Base-by-base conservation (phyloP, 352 stramenopile species). In the Phytophthora agathidicida region DNA sequence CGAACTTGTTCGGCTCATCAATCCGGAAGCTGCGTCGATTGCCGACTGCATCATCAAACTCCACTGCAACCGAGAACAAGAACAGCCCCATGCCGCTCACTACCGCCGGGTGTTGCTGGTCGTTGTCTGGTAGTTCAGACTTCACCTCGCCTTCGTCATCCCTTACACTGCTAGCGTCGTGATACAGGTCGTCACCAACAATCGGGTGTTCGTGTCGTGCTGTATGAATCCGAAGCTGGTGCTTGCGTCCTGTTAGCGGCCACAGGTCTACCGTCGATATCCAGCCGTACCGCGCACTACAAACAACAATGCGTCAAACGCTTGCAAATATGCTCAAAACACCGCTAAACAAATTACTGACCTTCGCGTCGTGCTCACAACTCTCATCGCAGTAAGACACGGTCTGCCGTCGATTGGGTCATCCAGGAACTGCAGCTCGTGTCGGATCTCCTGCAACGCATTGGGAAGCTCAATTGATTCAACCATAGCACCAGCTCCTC, bases 191-290 rank as follows among this genome's bases (percentile, higher is more conserved):
- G 32, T 91, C 83, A 7, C 81, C 81, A 17, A 80, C 66, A 44
- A 93, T 88, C 20, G 79, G 79, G 28, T 90, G 80, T 2, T 79
- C 75, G 11, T 84, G 49, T 23, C 37, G 56, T 11, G 79, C 77
- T 60, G 78, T 78, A 58, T 91, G 83, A 19, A 85, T 39, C n/a
- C 80, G 73, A 37, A 93, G 68, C 49, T 93, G 83, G 41, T 93
- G 83, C 60, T 80, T 85, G 26, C 81, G 64, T 1, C 83, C 83
- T 11, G 80, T 93, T 6, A 87, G 60, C 14, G 77, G 77, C 80
- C 80, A 90, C 38, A 90, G 44, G 31, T 89, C 77, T 14, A 88
- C 75, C 2, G 80, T 90, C 30, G 75, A 81, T 37, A 89, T 67
- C 72, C 73, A 86, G 13, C 54, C 65, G 55, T 88, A 89, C 19